Conservation (phyloP, 495 filamentous ascomycete species). For the Sphaerosporella brunnea region DNA sequence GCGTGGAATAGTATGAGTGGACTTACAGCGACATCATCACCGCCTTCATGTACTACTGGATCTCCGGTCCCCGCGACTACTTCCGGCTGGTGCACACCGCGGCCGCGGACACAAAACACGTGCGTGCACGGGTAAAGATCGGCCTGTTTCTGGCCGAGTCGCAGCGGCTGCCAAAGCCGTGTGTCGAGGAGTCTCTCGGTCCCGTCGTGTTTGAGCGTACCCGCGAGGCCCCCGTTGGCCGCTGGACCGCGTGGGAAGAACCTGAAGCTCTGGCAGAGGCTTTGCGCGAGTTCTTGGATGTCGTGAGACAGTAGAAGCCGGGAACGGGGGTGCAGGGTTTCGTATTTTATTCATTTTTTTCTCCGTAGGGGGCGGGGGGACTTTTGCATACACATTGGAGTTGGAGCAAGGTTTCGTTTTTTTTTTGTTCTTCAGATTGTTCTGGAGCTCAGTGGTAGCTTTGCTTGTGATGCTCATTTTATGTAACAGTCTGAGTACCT, state of each 20-base stretch:
- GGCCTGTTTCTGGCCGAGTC: not conserved
- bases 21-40: not conserved
- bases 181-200: not conserved
- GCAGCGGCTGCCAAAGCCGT: not conserved
- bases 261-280: not conserved
- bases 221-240: not conserved
- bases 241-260: slow-evolving; percentile 1
- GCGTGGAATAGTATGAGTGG: slow-evolving; percentile 1
- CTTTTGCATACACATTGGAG: too few species aligned
- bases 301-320: too few species aligned
- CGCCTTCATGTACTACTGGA: slow-evolving; percentile 6
- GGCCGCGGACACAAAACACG: not conserved
- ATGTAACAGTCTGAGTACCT: too few species aligned
- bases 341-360: too few species aligned
- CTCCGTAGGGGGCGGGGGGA: too few species aligned
- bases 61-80: not conserved
- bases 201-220: not conserved
- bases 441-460: too few species aligned
- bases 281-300: too few species aligned
- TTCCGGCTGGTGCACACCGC: not conserved
- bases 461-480: too few species aligned
- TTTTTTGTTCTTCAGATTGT: too few species aligned
- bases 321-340: too few species aligned
- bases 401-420: too few species aligned
- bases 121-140: not conserved